Conservation (phyloP, 805 yeast species). For the Candida silvicultrix region DNA sequence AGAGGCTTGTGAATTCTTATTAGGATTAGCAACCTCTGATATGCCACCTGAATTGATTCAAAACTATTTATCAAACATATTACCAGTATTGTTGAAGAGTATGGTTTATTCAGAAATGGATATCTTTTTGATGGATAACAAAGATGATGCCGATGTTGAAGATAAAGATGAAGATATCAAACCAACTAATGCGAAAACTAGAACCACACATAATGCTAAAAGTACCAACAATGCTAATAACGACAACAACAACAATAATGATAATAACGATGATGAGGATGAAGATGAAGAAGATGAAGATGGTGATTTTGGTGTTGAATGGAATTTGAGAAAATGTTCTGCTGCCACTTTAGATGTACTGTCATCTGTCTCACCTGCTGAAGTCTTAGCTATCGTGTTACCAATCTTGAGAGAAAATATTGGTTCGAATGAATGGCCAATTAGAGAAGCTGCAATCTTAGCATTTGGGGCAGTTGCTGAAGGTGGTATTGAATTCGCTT, state of each 20-base stretch:
- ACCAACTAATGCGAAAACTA: slow-evolving; percentile 71
- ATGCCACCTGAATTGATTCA: slow-evolving; percentile 47
- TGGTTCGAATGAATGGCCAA: slow-evolving; percentile 72
- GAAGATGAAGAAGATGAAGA: slow-evolving; percentile 73
- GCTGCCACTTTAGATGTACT: slow-evolving; percentile 89
- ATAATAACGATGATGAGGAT: slow-evolving; percentile 49
- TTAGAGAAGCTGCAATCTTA: slow-evolving; percentile 86
- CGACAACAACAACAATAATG: slow-evolving; percentile 25
- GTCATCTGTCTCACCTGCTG: slow-evolving; percentile 60
- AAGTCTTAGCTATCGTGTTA: slow-evolving; percentile 58
- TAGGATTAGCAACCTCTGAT: slow-evolving; percentile 61
- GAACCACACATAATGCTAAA: slow-evolving; percentile 27
- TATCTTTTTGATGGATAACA: slow-evolving; percentile 58
- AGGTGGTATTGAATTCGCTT: slow-evolving; percentile 70
- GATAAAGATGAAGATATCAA: slow-evolving; percentile 85
- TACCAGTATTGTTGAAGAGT: slow-evolving; percentile 73
- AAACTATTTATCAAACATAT: slow-evolving; percentile 52
- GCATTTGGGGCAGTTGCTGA: slow-evolving; percentile 95
- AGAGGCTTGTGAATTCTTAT: slow-evolving; percentile 89
- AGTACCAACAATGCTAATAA: slow-evolving; percentile 4
- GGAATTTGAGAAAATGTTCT: slow-evolving; percentile 91
- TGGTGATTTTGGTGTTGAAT: slow-evolving; percentile 61
- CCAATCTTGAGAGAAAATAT: slow-evolving; percentile 74
- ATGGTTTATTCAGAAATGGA: slow-evolving; percentile 90
- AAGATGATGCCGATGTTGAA: slow-evolving; percentile 69